Percentiles rank a stretch among this genome's conserved stretches.
These are phyloP conservation scores for Chlamydomonas eustigma DNA, from an alignment of 139 green algal species.

Conservation along the genomic window DNA sequence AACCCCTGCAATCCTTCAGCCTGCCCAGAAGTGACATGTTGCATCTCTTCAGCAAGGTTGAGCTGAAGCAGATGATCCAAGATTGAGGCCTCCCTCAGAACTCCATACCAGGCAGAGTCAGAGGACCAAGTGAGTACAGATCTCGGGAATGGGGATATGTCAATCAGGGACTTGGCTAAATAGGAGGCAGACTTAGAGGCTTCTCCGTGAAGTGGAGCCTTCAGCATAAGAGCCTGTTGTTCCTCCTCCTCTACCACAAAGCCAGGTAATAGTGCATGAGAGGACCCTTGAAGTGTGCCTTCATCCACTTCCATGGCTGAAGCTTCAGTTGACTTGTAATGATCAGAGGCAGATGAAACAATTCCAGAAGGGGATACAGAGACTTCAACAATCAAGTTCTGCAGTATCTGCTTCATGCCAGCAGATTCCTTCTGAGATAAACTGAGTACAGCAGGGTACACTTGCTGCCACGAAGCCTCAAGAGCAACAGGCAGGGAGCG, in stretches of 20 bases:
- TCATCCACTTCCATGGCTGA: too few relatives aligned
- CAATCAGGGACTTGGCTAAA: too few relatives aligned
- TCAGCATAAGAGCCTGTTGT: not conserved
- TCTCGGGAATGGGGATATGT: too few relatives aligned
- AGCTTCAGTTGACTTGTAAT: too few relatives aligned
- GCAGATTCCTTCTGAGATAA: not conserved
- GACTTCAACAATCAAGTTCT: slow-evolving; percentile 1
- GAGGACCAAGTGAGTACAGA: not conserved
- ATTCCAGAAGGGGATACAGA: too few relatives aligned
- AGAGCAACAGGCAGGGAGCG: slow-evolving; percentile 39
- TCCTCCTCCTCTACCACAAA: not conserved
- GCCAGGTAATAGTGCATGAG: too few relatives aligned
- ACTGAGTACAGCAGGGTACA: slow-evolving; percentile 17
- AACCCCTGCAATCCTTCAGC: too few relatives aligned
- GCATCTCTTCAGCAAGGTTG: too few relatives aligned
- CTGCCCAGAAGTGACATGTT: too few relatives aligned
- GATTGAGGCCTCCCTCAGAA: slow-evolving; percentile 35
- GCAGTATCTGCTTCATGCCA: not conserved
- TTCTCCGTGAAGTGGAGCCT: not conserved
- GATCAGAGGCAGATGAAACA: too few relatives aligned
- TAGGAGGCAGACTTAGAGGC: slow-evolving; percentile 1
- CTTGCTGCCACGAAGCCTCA: slow-evolving; percentile 50
- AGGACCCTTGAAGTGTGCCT: too few relatives aligned
- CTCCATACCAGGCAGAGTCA: slow-evolving; percentile 6
- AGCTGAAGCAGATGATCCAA: slow-evolving; percentile 27